These are phyloP conservation scores for Clonostachys chloroleuca DNA, from an alignment of 2,329 filamentous ascomycete species.

Conservation along the genomic window DNA sequence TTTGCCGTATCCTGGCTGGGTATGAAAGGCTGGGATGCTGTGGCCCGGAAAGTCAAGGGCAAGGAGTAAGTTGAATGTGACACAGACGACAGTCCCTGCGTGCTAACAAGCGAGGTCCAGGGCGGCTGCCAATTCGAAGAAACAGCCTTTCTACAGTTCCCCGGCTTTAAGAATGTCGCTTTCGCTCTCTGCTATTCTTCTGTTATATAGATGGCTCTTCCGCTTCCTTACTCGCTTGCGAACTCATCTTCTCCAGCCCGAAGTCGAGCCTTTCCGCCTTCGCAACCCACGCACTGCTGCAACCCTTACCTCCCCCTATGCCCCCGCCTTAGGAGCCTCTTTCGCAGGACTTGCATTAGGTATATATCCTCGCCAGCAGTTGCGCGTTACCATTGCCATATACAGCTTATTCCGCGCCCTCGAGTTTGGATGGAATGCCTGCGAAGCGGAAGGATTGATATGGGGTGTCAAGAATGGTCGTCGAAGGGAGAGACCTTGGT, in stretches of 20 bases:
- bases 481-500: constrained; percentile 66
- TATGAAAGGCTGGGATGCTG: constrained; percentile 57
- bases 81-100: neutral
- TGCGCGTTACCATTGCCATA: constrained; percentile 77
- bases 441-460: constrained; percentile 68
- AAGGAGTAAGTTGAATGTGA: constrained; percentile 32
- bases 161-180: constrained; percentile 73
- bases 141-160: constrained; percentile 56
- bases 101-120: constrained; percentile 6
- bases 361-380: constrained; percentile 59
- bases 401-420: constrained; percentile 76
- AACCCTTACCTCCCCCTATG: constrained; percentile 75
- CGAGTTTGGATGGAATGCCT: constrained; percentile 81
- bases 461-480: constrained; percentile 52
- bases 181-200: constrained; percentile 78
- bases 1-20: constrained; percentile 61
- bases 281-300: constrained; percentile 75
- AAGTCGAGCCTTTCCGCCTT: constrained; percentile 73
- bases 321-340: constrained; percentile 86
- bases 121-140: constrained; percentile 25
- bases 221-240: constrained; percentile 83
- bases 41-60: constrained; percentile 42
- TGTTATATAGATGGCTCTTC: constrained; percentile 85
- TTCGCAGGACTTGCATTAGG: constrained; percentile 80
- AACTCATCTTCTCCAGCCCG: constrained; percentile 71